Base-by-base conservation (phyloP, 2,329 filamentous ascomycete genomes). In the Exophiala sideris region DNA sequence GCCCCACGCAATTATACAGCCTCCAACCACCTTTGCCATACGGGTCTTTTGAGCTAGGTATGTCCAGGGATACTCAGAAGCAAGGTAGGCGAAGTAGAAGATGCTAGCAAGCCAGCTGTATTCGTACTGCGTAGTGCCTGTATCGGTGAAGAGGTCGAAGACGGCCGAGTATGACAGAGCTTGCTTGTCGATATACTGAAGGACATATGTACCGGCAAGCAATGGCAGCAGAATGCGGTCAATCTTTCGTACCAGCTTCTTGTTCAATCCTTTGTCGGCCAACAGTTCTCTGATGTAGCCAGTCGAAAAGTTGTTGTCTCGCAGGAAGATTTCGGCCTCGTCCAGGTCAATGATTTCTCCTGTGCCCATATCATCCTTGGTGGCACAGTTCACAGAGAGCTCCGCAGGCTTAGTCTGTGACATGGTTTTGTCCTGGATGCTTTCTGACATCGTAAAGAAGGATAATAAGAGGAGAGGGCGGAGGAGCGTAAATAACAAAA, bases 71-170 rank as follows among this genome's bases (percentile, higher is more conserved):
- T 71, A 74, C 39, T 77, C 75, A 2, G 72, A 73, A 0, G 69
- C 60, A 2, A 78, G 8, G 42, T 71, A 72, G 4, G 71, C 79
- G 12, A 82, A 71, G 57, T 81, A 82, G 62, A 82, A 82, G 3
- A 82, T 76, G 12, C 71, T 76, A 1, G 77, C 75, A 14, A 81
- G 72, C 79, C 79, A 82, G 44, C 71, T 73, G 56, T 82, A 82
- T 49, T 80, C 67, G 1, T 67, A 67, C 12, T 68, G 62, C 1
- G 66, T 73, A 59, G 80, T 80, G 16, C 71, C 66, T 0, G 79
- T 79, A 16, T 73, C 72, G 10, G 66, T 65, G 56, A 82, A 76
- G 0, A 82, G 68, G 48, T 82, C 80, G 52, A 81, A 82, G 0
- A 82, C 77, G 1, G 79, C 79, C 0, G 76, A 73, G 62, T 82